Percentiles rank a stretch among this genome's conserved stretches.
Conservation (phyloP, 2,329 filamentous ascomycete genomes). For the Truncatella angustata region DNA sequence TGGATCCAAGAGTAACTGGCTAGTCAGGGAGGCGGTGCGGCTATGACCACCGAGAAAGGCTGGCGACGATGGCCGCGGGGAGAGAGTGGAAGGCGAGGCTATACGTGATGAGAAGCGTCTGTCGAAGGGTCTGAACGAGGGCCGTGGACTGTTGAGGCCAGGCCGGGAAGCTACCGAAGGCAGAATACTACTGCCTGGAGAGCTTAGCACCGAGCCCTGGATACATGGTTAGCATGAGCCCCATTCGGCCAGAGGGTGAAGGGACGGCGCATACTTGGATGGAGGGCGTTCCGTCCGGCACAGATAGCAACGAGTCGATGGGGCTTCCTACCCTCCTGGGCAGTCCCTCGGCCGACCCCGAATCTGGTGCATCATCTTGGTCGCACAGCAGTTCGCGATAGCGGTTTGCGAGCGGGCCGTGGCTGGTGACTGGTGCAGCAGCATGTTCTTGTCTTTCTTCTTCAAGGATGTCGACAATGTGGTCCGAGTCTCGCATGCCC, state of each 20-base stretch:
- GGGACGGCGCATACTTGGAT: slow-evolving; percentile 72
- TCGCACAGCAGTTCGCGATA: slow-evolving; percentile 45
- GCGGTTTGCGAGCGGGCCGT: slow-evolving; percentile 37
- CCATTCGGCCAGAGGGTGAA: no score
- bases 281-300: slow-evolving; percentile 82
- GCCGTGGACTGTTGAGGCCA: slow-evolving; percentile 67
- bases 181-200: slow-evolving; percentile 72
- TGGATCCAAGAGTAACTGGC: slow-evolving; percentile 61
- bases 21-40: slow-evolving; percentile 75
- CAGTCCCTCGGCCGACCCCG: slow-evolving; percentile 52
- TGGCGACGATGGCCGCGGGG: slow-evolving; percentile 72
- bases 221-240: slow-evolving; percentile 4
- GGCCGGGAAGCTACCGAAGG: slow-evolving; percentile 67
- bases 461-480: slow-evolving; percentile 33
- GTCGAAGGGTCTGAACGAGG: slow-evolving; percentile 90
- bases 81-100: slow-evolving; percentile 55
- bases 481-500: slow-evolving; percentile 31
- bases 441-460: slow-evolving; percentile 31
- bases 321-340: slow-evolving; percentile 63
- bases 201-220: slow-evolving; percentile 61
- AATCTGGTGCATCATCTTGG: slow-evolving; percentile 47
- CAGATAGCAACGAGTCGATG: slow-evolving; percentile 66
- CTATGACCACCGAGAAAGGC: slow-evolving; percentile 76
- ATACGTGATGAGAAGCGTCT: slow-evolving; percentile 89
- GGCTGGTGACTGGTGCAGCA: slow-evolving; percentile 21